phyloP scores from a whole-genome alignment of 768 basidiomycete species.

The Russula lepida region DNA sequence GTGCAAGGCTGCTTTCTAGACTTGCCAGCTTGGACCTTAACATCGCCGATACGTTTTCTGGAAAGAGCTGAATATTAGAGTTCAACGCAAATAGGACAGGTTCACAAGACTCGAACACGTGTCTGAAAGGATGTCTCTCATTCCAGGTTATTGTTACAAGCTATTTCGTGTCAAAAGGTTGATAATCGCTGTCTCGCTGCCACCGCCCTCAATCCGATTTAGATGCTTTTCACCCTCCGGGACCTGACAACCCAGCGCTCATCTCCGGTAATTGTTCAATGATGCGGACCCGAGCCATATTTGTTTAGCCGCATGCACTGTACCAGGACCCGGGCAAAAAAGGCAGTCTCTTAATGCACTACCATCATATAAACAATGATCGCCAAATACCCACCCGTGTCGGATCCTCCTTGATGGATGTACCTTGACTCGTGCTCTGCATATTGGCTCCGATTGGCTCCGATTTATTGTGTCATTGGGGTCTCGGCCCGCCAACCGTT shows the following conservation, averaged over 20 bases:
- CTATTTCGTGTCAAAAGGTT: neutral
- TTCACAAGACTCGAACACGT: neutral
- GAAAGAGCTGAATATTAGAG: slow-evolving; percentile 5
- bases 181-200: neutral
- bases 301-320: neutral
- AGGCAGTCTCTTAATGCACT: neutral
- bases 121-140: slow-evolving; percentile 2
- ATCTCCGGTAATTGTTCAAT: slow-evolving; percentile 6
- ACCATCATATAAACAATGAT: neutral
- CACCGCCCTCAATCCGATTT: neutral
- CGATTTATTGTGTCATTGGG: slow-evolving; percentile 10
- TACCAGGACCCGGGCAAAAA: neutral
- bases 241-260: neutral
- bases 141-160: slow-evolving; percentile 7
- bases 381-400: slow-evolving; percentile 10
- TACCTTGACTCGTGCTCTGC: slow-evolving; percentile 6
- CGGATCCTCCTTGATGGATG: slow-evolving; percentile 3
- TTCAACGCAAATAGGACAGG: neutral
- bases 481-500: slow-evolving; percentile 2
- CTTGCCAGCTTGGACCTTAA: slow-evolving; percentile 37
- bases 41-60: neutral
- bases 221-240: neutral
- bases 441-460: neutral
- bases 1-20: slow-evolving; percentile 47
- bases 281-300: neutral